These are phyloP conservation scores for Penicillium sp. DNA, from an alignment of 2,329 filamentous ascomycete genomes.

Conservation along the genomic window DNA sequence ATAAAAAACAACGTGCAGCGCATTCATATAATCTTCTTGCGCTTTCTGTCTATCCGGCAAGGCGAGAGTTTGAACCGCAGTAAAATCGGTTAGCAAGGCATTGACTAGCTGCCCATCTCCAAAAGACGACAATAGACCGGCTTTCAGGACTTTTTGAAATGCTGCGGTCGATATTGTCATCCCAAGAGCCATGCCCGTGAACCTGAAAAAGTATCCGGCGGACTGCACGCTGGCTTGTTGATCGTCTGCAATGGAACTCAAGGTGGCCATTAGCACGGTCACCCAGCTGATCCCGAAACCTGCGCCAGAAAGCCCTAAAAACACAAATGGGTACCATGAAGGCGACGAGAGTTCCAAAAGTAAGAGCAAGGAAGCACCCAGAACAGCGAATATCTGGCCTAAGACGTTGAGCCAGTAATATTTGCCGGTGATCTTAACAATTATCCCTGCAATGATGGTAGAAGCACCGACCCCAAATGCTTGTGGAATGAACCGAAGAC, in stretches of 20 bases:
- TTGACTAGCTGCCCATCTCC: conserved; percentile 64
- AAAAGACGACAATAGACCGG: conserved; percentile 63
- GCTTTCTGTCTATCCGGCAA: conserved; percentile 66
- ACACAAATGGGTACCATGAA: conserved; percentile 2
- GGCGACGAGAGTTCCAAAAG: background rate
- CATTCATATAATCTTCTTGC: conserved; percentile 68
- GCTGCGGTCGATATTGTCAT: conserved; percentile 71
- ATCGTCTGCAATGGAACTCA: conserved; percentile 48
- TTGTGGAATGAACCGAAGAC: conserved; percentile 67
- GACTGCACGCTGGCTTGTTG: conserved; percentile 85
- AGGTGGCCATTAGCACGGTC: background rate
- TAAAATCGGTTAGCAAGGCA: conserved; percentile 67
- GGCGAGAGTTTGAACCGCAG: conserved; percentile 65
- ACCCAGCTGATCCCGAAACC: background rate
- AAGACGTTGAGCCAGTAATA: conserved; percentile 64
- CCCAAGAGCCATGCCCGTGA: conserved; percentile 69
- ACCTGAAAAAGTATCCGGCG: conserved; percentile 73
- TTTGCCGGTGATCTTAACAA: conserved; percentile 66
- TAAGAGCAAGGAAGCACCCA: background rate
- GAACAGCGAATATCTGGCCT: background rate
- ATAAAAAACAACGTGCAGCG: conserved; percentile 67
- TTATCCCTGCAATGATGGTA: conserved; percentile 61
- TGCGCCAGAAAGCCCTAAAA: background rate
- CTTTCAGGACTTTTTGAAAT: conserved; percentile 76
- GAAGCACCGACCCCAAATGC: conserved; percentile 56